Base-by-base conservation (phyloP, 1,284 basidiomycete genomes). In the Apiotrichum porosum region DNA sequence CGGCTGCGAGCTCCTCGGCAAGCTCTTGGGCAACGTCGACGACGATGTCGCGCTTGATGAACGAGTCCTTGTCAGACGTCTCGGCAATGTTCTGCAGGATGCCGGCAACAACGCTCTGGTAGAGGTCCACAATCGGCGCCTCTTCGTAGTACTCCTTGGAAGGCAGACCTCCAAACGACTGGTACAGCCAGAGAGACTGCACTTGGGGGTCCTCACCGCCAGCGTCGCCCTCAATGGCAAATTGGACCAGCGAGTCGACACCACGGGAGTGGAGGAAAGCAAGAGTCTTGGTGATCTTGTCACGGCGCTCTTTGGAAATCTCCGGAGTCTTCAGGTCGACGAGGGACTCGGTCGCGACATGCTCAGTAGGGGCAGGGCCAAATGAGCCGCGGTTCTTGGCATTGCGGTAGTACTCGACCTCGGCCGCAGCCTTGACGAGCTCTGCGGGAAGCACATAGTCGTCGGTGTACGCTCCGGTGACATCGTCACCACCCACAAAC, bases 121-220 rank as follows among this genome's bases (percentile, higher is more conserved):
- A 97, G 12, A 87, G 73, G 21, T 81, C 78, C 19, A 83, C 70
- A 38, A 89, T 81, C 0, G 77, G 75, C 46, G 83, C 75, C 53
- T 97, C 93, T 40, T 86, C 80, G 69, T 91, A 97, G 71, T 97
- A 97, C 74, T 93, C 88, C 83, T 93, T 91, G 35, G 91, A 83
- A 1, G 93, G 93, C 13, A 97, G 81, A 26, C 91, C 89, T 8
- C 97, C 78, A 10, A 76, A 79, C 8, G 86, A 81, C 65, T 97
- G 93, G 57, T 80, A 83, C 63, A 97, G 83, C 84, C 85, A 91
- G 15, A 93, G 78, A 0, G 83, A 81, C 81, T 94, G 90, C 37
- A 80, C 73, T 59, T 92, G 86, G 0, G 94, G 91, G 65, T 97
- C 88, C n/a, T 82, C 78, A 21, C 86, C 89, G 28, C 85, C 83